Evolutionary conservation across 2,329 filamentous ascomycete species (phyloP), one percentile per base, ranked within the genome.

Genomic region (Fusarium anthophilum): DNA sequence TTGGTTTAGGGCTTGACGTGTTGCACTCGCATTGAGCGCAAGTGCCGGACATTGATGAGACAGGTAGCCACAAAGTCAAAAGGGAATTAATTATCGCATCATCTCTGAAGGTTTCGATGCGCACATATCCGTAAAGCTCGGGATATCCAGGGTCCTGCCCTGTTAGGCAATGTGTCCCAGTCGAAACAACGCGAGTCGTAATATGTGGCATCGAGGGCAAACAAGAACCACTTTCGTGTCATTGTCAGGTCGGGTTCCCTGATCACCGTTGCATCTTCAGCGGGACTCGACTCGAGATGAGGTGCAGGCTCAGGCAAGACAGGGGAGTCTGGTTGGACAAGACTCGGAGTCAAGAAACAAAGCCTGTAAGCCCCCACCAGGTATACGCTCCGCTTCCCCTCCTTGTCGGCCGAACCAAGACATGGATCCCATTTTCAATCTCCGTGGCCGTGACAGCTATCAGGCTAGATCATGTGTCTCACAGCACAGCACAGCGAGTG

Each of bases 241-340:
- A 66, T 74, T 75, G 30, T 48, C 67, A 70, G 44, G 51, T 59
- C 48, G 65, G 48, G 66, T 43, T 69, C 63, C 73, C 72, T 75
- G 69, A 74, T 74, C 69, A 75, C 63, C 72, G 72, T 74, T 75
- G 72, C 72, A 74, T 75, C 69, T 71, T 57, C 55, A 45, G 72
- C 63, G 72, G 72, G 59, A 68, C 63, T 69, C 53, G 38, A 61
- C 53, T 73, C 60, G 28, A 57, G 64, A 75, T 74, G 72, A 75
- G 72, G 47, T 74, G 72, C 72, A 75, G 72, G 50, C 59, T 56
- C 47, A 44, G 38, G 26, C 44, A 50, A 38, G 32, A 45, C 55
- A 61, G 63, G 70, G 73, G 61, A 63, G 53, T 62, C 62, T 56
- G 53, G 59, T 74, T 73, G 70, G 51, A 70, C 53, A 61, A 70